These are phyloP conservation scores for Termitomyces sp. DNA, from an alignment of 768 basidiomycete species.

Conservation along the genomic window DNA sequence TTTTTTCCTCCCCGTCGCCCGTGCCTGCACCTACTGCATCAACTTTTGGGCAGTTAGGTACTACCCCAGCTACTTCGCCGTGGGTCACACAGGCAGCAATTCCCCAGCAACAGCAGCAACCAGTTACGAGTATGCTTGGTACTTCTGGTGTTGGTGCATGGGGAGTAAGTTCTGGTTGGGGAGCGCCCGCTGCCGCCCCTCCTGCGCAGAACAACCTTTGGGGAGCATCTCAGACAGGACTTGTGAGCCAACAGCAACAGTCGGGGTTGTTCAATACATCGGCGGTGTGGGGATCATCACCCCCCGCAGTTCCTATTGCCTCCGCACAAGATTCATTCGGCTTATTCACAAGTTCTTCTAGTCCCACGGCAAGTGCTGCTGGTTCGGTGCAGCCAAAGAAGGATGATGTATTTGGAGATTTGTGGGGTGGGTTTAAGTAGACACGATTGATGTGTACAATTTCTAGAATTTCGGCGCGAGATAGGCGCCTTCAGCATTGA, in stretches of 20 bases:
- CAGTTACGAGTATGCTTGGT: conserved; percentile 52
- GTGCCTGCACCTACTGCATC: conserved; percentile 26
- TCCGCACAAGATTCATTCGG: conserved; percentile 31
- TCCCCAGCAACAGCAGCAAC: conserved; percentile 15
- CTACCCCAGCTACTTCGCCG: conserved; percentile 19
- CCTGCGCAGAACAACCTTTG: conserved; percentile 38
- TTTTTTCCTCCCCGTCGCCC: conserved; percentile 56
- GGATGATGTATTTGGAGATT: conserved; percentile 78
- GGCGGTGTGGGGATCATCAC: conserved; percentile 56
- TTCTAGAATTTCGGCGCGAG: background rate
- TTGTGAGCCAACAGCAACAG: conserved; percentile 22
- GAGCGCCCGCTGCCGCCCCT: conserved; percentile 25
- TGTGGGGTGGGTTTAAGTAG: conserved; percentile 83
- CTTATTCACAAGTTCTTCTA: conserved; percentile 23
- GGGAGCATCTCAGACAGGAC: conserved; percentile 24
- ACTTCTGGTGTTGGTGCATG: conserved; percentile 52
- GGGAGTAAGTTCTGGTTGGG: conserved; percentile 70
- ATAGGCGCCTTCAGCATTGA: background rate
- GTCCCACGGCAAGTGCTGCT: conserved; percentile 12
- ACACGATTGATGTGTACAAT: background rate
- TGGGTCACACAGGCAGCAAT: conserved; percentile 25
- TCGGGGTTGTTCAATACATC: conserved; percentile 43
- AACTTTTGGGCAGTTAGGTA: conserved; percentile 32
- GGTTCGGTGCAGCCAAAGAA: conserved; percentile 39
- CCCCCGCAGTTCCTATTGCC: conserved; percentile 9